Evolutionary conservation across 176 grass and related monocot species (phyloP), one percentile per base, ranked within the genome.

Genomic region (Paspalum notatum): DNA sequence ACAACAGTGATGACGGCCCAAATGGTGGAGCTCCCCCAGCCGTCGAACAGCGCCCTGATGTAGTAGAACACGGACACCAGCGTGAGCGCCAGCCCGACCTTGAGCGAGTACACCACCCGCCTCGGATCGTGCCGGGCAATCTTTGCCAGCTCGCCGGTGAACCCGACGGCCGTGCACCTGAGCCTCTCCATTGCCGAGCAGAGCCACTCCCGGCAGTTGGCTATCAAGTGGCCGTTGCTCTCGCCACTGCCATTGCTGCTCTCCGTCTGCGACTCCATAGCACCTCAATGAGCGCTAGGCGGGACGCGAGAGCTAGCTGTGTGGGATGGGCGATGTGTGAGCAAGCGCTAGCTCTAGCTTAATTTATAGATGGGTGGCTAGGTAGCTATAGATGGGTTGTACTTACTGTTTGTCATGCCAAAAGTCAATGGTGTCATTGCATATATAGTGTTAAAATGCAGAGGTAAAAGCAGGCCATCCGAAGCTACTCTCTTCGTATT

Each of bases 1-100:
- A 90, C 91, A 43, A 97, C 91, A 38, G 94, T 97, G 51, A 97
- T 76, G 50, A 97, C 94, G 3, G 94, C 94, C 91, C 91, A 94
- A 6, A 97, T 42, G 53, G 91, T 77, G 22, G 91, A 88, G 12
- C 75, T 0, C 89, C 87, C 94, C 24, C 72, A 71, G 68, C 18
- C 32, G 68, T 51, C 50, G 68, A 71, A 71, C 0, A 71, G 14
- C 7, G 68, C 46, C 8, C 68, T 4, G 24, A 71, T 46, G 46
- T 51, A 71, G 68, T 71, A 71, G 68, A 71, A 24, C 24, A 71
- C 46, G 68, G 46, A 71, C 24, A 71, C 68, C 14, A 71, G 46
- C 46, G 68, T 71, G 46, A 71, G 68, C 22, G 68, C 68, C 68
- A 71, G 45, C 4, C 68, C 68, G 1, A 71, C 68, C 68, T 71